These are phyloP conservation scores for Podospora didyma DNA, from an alignment of 495 filamentous ascomycete genomes.

Conservation along the genomic window DNA sequence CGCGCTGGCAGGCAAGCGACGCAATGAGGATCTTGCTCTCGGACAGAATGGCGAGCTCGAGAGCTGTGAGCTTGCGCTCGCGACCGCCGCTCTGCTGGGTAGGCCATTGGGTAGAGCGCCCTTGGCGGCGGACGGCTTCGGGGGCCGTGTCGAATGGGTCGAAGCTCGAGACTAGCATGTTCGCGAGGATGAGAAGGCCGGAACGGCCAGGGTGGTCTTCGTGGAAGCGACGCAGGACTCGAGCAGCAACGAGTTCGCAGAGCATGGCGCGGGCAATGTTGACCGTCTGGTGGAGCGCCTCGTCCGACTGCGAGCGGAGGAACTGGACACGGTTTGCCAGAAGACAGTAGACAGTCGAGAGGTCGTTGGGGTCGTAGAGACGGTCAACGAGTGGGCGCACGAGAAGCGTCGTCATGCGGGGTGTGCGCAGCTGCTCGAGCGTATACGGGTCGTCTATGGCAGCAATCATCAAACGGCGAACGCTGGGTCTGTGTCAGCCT, in stretches of 20 bases:
- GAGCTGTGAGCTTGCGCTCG: slow-evolving; percentile 54
- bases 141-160: slow-evolving; percentile 60
- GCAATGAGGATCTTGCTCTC: slow-evolving; percentile 58
- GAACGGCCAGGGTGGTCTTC: slow-evolving; percentile 53
- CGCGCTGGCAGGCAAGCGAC: slow-evolving; percentile 54
- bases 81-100: slow-evolving; percentile 43
- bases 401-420: slow-evolving; percentile 53
- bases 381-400: slow-evolving; percentile 57
- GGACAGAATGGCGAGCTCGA: slow-evolving; percentile 61
- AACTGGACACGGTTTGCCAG: slow-evolving; percentile 63
- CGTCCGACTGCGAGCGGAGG: slow-evolving; percentile 51
- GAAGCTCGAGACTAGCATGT: slow-evolving; percentile 59
- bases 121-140: slow-evolving; percentile 33
- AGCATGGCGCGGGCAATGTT: slow-evolving; percentile 55
- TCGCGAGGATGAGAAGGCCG: slow-evolving; percentile 55
- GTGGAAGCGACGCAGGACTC: slow-evolving; percentile 56
- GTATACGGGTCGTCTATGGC: slow-evolving; percentile 58
- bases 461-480: slow-evolving; percentile 27
- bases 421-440: slow-evolving; percentile 53
- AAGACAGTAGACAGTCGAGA: slow-evolving; percentile 59
- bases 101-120: slow-evolving; percentile 41
- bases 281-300: slow-evolving; percentile 56
- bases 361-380: slow-evolving; percentile 54
- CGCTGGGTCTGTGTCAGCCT: slow-evolving; percentile 28
- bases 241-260: slow-evolving; percentile 57